phyloP scores from a whole-genome alignment of 768 basidiomycete species.

The Mycena polygramma region DNA sequence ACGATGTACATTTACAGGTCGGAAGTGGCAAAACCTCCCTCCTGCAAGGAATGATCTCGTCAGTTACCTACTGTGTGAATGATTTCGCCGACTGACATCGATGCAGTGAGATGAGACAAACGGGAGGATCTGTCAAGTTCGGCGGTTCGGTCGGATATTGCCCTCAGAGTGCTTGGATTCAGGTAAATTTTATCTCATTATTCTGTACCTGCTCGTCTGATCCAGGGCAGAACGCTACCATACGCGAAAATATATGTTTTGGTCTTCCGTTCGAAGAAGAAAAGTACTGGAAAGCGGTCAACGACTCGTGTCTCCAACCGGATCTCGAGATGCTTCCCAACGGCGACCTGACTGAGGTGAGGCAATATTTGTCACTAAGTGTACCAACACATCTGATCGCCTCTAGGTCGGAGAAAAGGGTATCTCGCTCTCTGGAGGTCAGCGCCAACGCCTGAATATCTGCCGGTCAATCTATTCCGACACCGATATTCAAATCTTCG shows the following conservation, averaged over 20 bases:
- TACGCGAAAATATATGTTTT: constrained; percentile 92
- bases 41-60: constrained; percentile 78
- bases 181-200: constrained; percentile 53
- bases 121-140: constrained; percentile 74
- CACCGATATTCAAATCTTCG: constrained; percentile 89
- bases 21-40: constrained; percentile 80
- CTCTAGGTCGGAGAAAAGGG: constrained; percentile 73
- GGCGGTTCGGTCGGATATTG: constrained; percentile 87
- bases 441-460: constrained; percentile 80
- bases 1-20: constrained; percentile 43
- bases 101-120: constrained; percentile 77
- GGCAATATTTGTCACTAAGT: not conserved
- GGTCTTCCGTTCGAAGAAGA: constrained; percentile 73
- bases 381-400: not conserved
- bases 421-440: constrained; percentile 11
- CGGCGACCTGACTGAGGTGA: constrained; percentile 79
- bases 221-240: constrained; percentile 74
- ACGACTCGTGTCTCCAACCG: constrained; percentile 82
- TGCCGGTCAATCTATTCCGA: constrained; percentile 90
- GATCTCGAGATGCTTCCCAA: constrained; percentile 83
- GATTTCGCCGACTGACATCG: too few species aligned
- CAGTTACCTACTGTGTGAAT: too few species aligned
- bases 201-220: constrained; percentile 1
- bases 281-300: constrained; percentile 85
- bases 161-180: constrained; percentile 93